Conservation (phyloP, 345 rosid species). For the Eutrema yunnanense region DNA sequence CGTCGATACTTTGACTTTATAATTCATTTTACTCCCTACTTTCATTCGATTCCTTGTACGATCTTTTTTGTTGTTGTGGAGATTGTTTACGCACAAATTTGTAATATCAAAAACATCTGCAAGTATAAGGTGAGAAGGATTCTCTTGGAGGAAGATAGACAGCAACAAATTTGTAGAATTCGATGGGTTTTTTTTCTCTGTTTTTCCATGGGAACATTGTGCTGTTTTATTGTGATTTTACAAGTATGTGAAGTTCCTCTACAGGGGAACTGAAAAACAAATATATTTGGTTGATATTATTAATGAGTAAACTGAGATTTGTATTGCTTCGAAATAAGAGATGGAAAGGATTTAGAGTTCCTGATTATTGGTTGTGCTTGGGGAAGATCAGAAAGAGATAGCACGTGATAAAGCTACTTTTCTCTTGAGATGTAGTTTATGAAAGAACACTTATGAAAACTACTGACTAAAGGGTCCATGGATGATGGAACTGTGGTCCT, state of each 20-base stretch:
- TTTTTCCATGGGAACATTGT: not conserved
- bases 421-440: not conserved
- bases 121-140: not conserved
- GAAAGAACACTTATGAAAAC: not conserved
- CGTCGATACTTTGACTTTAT: not conserved
- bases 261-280: not conserved
- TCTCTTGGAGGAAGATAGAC: not conserved
- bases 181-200: not conserved
- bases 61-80: not conserved
- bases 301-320: not conserved
- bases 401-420: conserved; percentile 8
- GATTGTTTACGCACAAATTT: not conserved
- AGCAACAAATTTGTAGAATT: not conserved
- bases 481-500: conserved; percentile 5
- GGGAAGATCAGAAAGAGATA: not conserved
- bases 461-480: conserved; percentile 15
- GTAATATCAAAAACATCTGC: not conserved
- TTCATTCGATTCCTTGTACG: not conserved
- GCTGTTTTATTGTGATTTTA: not conserved
- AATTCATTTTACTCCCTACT: not conserved
- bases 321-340: not conserved
- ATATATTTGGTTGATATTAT: not conserved
- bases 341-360: not conserved
- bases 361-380: not conserved
- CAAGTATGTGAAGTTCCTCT: not conserved